Evolutionary conservation across 140 eudicot genomes (phyloP).

Genomic region (Oenanthe javanica): DNA sequence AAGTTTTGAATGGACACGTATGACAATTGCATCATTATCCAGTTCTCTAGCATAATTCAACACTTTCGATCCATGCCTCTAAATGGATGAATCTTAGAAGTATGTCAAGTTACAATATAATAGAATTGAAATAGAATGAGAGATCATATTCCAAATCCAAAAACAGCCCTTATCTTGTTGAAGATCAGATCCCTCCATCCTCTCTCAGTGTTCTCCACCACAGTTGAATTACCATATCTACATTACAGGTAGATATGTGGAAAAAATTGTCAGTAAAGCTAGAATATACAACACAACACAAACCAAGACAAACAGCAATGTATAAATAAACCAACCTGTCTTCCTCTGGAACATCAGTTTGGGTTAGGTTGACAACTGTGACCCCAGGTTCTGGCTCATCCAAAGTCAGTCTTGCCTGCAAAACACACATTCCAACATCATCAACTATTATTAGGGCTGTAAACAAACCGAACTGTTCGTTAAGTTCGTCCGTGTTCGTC

Average conservation of each 20-base stretch:
- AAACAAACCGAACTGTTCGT: no score
- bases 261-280: background rate
- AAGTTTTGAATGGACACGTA: no score
- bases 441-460: background rate
- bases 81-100: conserved; percentile 16
- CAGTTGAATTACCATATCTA: conserved; percentile 92
- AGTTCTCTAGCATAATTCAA: background rate
- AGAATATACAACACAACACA: background rate
- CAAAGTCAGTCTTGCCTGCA: conserved; percentile 70
- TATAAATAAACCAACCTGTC: conserved; percentile 51
- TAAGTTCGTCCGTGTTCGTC: no score
- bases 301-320: background rate
- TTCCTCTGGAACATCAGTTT: conserved; percentile 86
- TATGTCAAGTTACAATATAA: conserved; percentile 11
- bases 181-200: conserved; percentile 97
- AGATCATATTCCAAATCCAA: conserved; percentile 76
- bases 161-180: conserved; percentile 75
- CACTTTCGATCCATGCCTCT: conserved; percentile 20
- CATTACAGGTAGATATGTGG: background rate
- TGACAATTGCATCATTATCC: conserved; percentile 1
- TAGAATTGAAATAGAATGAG: background rate
- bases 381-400: conserved; percentile 90
- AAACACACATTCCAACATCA: conserved; percentile 10
- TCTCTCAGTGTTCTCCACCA: conserved; percentile 92
- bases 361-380: conserved; percentile 68